Percentiles rank a stretch among this genome's conserved stretches.
Conservation (phyloP, 805 yeast genomes). For the Brettanomyces bruxellensis region DNA sequence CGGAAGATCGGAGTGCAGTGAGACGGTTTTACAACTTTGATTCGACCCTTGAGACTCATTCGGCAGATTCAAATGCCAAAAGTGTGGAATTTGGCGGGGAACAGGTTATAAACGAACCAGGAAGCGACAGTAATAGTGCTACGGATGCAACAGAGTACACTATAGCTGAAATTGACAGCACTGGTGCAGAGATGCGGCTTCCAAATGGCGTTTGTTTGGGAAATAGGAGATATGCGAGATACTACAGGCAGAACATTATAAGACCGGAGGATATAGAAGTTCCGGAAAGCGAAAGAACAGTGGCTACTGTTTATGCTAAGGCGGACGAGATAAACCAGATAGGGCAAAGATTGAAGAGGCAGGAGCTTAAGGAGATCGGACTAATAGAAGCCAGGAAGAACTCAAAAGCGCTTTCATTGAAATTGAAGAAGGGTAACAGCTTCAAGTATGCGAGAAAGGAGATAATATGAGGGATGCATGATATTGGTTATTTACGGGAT, state of each 20-base stretch:
- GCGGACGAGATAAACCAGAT: slow-evolving; percentile 11
- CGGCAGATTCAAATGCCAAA: background rate
- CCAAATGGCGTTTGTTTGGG: slow-evolving; percentile 76
- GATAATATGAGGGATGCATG: slow-evolving; percentile 1
- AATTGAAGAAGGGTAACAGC: slow-evolving; percentile 58
- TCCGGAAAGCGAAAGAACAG: slow-evolving; percentile 55
- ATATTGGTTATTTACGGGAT: no score
- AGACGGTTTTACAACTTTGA: slow-evolving; percentile 73
- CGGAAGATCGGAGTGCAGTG: slow-evolving; percentile 60
- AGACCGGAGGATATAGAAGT: slow-evolving; percentile 32
- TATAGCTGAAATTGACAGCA: slow-evolving; percentile 19
- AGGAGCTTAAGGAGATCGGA: slow-evolving; percentile 37
- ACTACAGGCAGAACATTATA: slow-evolving; percentile 50
- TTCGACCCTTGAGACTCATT: slow-evolving; percentile 1
- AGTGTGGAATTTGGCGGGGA: background rate
- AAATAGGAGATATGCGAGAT: slow-evolving; percentile 62
- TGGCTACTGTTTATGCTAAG: slow-evolving; percentile 12
- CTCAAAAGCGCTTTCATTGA: slow-evolving; percentile 24
- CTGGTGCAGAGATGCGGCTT: slow-evolving; percentile 55
- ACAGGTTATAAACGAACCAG: background rate
- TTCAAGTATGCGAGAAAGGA: slow-evolving; percentile 59
- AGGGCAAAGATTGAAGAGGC: slow-evolving; percentile 15
- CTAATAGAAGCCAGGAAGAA: slow-evolving; percentile 7
- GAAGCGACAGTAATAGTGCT: slow-evolving; percentile 28
- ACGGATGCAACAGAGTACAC: slow-evolving; percentile 23